These are phyloP conservation scores for Jatropha multifida DNA, from an alignment of 441 rosid genomes.

Conservation along the genomic window DNA sequence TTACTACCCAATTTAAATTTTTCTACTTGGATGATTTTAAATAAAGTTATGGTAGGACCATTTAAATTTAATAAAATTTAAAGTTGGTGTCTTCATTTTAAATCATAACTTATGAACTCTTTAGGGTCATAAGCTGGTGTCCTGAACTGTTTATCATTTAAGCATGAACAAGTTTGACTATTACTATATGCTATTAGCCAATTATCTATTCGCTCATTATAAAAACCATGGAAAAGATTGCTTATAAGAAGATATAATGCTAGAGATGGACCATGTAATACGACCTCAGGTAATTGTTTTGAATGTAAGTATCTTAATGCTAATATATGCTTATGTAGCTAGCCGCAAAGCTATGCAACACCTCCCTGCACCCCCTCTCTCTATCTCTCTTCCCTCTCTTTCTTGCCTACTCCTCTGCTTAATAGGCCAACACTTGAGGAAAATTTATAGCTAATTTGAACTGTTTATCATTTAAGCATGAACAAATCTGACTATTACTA, in stretches of 20 bases:
- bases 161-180: background rate
- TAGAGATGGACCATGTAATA: constrained; percentile 88
- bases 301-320: background rate
- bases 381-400: too few species aligned
- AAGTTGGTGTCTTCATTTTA: background rate
- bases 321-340: background rate
- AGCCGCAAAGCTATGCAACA: background rate
- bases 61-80: too few species aligned
- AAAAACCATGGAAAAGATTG: constrained; percentile 59
- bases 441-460: too few species aligned
- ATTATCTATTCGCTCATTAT: constrained; percentile 64
- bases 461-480: constrained; percentile 26
- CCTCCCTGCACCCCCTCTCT: too few species aligned
- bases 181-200: constrained; percentile 29
- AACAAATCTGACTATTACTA: constrained; percentile 47
- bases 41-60: too few species aligned
- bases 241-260: constrained; percentile 70
- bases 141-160: too few species aligned
- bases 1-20: too few species aligned
- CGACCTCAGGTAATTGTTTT: constrained; percentile 69
- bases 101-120: background rate
- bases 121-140: background rate
- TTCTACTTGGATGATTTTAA: too few species aligned
- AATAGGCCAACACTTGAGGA: too few species aligned
- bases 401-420: too few species aligned